Evolutionary conservation across 768 basidiomycete genomes (phyloP), one percentile per base, ranked within the genome.

Genomic region (Nidularia sp.): DNA sequence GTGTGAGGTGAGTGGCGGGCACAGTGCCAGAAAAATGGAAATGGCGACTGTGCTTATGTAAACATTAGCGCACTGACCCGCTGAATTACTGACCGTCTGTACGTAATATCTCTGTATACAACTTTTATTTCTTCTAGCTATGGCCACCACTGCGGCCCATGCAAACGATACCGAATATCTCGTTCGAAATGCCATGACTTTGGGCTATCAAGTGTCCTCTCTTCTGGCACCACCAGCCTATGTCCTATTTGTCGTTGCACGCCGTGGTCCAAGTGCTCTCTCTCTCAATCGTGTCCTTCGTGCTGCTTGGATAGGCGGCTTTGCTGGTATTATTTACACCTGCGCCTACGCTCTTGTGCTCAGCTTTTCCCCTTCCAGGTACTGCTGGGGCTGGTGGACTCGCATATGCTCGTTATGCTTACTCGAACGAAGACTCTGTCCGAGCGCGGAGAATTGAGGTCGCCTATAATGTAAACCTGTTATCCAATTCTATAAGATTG

Each of bases 291-390:
- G 78, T 29, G 59, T 84, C 12, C 73, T 91, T 34, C 81, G 87
- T 9, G 83, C 87, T 33, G 86, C 86, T 12, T 90, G 88, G 89
- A 60, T 84, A 4, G 84, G 85, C 13, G 86, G 89, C 32, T 64
- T 77, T 13, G 69, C 68, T 47, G 89, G 89, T 83, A 60, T 36
- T 71, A 61, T 5, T 48, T 32, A 13, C 2, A 2, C 22, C 22
- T 9, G 22, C 22, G 25, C 47, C 53, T 5, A 32, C 8, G 22
- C 10, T 36, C 34, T 41, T 57, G 9, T 57, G 50, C n/a, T 43
- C 35, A 44, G 46, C 29, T 35, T 15, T 25, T 10, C 34, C 4
- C 10, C 45, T 22, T 39, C 6, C 46, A 85, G 83, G 83, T 45
- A 68, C 76, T 9, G 74, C 67, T 10, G 69, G 68, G 2, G 78